Percentiles rank a stretch among this genome's conserved stretches.
Conservation (phyloP, 345 rosid species). For the Psidium friedrichsthalianum region DNA sequence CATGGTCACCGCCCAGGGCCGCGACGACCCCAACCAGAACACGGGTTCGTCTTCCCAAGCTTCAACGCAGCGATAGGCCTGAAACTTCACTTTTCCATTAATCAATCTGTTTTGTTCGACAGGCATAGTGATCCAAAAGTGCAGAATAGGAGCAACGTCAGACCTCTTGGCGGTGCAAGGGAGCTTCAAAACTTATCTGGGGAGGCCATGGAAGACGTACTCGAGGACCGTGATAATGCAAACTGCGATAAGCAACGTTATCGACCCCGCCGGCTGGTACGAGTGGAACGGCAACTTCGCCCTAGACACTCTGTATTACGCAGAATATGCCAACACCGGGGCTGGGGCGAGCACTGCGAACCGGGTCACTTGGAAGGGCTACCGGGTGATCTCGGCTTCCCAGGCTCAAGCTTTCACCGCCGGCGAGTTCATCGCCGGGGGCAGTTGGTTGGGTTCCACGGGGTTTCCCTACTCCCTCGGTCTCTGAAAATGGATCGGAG, state of each 20-base stretch:
- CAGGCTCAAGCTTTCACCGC: slow-evolving; percentile 42
- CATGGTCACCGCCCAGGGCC: slow-evolving; percentile 80
- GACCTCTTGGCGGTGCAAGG: slow-evolving; percentile 26
- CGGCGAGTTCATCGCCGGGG: slow-evolving; percentile 42
- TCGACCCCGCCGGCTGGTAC: slow-evolving; percentile 55
- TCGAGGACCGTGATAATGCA: slow-evolving; percentile 66
- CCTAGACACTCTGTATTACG: slow-evolving; percentile 40
- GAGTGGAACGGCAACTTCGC: slow-evolving; percentile 59
- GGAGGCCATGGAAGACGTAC: slow-evolving; percentile 63
- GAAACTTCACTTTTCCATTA: background rate
- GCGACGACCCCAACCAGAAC: slow-evolving; percentile 55
- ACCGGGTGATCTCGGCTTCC: slow-evolving; percentile 18
- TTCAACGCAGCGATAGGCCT: background rate
- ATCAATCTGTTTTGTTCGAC: background rate
- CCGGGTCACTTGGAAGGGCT: slow-evolving; percentile 56
- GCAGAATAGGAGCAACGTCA: slow-evolving; percentile 53
- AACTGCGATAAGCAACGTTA: slow-evolving; percentile 36
- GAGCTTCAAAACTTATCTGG: slow-evolving; percentile 35
- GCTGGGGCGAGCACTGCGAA: slow-evolving; percentile 37
- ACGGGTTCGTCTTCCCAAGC: slow-evolving; percentile 13
- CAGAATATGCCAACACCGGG: slow-evolving; percentile 59
- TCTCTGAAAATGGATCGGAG: slow-evolving; percentile 10
- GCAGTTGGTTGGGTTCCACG: slow-evolving; percentile 42
- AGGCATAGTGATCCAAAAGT: slow-evolving; percentile 55
- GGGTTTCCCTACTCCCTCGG: slow-evolving; percentile 56